A percentile compares a stretch with the other conserved stretches of the same genome.
Evolutionary conservation across 768 basidiomycete species (phyloP).

Genomic region (Hygrophoropsis aurantiaca): DNA sequence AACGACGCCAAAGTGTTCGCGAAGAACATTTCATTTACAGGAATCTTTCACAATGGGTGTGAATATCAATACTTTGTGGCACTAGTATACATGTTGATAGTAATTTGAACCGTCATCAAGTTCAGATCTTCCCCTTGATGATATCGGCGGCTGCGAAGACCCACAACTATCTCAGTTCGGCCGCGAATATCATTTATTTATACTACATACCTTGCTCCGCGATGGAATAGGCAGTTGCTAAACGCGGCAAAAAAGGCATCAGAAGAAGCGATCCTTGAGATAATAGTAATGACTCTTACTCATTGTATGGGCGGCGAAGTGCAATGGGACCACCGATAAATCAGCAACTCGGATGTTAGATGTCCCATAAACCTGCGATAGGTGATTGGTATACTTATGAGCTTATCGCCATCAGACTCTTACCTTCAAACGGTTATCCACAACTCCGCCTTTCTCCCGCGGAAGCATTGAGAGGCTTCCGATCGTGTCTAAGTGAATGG

Average conservation of each 20-base stretch:
- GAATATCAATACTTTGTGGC: too few species aligned
- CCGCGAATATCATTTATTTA: not conserved
- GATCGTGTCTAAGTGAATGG: conserved; percentile 24
- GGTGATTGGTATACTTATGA: not conserved
- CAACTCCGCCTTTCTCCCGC: conserved; percentile 36
- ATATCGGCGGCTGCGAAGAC: conserved; percentile 22
- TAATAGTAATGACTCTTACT: too few species aligned
- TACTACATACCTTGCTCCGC: conserved; percentile 24
- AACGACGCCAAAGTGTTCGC: too few species aligned
- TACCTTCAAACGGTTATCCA: conserved; percentile 35
- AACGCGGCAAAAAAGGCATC: not conserved
- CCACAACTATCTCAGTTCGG: too few species aligned
- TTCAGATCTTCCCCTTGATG: conserved; percentile 27
- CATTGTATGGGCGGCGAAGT: conserved; percentile 36
- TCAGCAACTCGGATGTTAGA: conserved; percentile 48
- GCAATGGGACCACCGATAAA: conserved; percentile 41
- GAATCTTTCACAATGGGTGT: too few species aligned
- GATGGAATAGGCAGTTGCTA: conserved; percentile 24
- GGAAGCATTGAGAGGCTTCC: conserved; percentile 44
- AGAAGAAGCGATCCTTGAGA: not conserved
- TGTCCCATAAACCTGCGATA: conserved; percentile 34
- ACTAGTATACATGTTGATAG: too few species aligned
- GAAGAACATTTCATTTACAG: too few species aligned
- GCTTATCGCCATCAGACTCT: not conserved
- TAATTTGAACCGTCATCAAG: too few species aligned